These are phyloP conservation scores for Kuraishia molischiana DNA, from an alignment of 805 yeast genomes.

Conservation along the genomic window DNA sequence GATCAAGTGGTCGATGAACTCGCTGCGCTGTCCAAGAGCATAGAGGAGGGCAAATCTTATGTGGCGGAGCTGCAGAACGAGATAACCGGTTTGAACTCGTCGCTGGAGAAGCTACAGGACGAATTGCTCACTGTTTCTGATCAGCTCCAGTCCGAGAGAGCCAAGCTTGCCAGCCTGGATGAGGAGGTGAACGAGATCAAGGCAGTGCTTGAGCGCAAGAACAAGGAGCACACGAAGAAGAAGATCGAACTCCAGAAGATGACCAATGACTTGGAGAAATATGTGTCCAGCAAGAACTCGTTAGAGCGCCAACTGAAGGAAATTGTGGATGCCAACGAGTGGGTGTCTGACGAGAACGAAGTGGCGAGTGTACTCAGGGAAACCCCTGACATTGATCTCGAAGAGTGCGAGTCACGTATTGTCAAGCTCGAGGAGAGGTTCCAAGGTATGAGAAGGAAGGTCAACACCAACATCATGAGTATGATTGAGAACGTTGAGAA, in stretches of 20 bases:
- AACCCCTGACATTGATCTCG: conserved; percentile 53
- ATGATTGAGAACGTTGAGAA: conserved; percentile 89
- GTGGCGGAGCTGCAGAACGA: conserved; percentile 23
- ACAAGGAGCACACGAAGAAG: conserved; percentile 32
- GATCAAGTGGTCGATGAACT: conserved; percentile 62
- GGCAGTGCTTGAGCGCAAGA: conserved; percentile 30
- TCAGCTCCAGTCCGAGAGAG: conserved; percentile 43
- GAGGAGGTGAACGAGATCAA: conserved; percentile 65
- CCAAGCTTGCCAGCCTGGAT: conserved; percentile 54
- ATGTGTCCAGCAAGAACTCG: conserved; percentile 24
- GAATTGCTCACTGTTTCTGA: conserved; percentile 18
- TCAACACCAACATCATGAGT: conserved; percentile 78
- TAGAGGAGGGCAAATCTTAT: conserved; percentile 22
- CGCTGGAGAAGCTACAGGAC: conserved; percentile 17
- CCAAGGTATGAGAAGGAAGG: conserved; percentile 67
- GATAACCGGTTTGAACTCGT: conserved; percentile 7
- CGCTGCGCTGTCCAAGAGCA: conserved; percentile 29
- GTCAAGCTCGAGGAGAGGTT: conserved; percentile 46
- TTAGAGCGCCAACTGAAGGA: conserved; percentile 30
- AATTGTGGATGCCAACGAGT: conserved; percentile 47
- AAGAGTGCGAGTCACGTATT: conserved; percentile 50
- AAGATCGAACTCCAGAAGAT: conserved; percentile 45
- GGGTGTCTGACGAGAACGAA: conserved; percentile 63
- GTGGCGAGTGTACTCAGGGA: conserved; percentile 48
- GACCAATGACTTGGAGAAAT: conserved; percentile 44